Conservation (phyloP, 2,329 filamentous ascomycete genomes). For the Epichloe festucae region DNA sequence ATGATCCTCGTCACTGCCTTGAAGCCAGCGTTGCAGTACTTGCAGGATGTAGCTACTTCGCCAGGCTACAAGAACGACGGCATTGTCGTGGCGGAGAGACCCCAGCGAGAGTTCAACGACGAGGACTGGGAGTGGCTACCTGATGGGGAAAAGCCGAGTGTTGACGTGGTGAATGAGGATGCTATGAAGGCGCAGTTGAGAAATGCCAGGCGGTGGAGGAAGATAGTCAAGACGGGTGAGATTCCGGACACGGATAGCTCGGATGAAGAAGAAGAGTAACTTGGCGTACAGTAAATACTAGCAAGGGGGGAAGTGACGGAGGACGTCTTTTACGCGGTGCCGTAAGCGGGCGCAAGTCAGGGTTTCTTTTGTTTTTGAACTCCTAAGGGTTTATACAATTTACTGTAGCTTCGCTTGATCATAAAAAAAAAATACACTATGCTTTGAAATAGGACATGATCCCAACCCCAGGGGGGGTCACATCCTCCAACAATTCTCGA, state of each 20-base stretch:
- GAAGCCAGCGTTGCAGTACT: conserved; percentile 43
- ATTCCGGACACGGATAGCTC: conserved; percentile 1
- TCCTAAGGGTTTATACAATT: not conserved
- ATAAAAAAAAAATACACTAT: not conserved
- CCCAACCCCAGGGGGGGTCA: conserved; percentile 22
- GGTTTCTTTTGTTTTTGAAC: not conserved
- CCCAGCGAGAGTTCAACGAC: conserved; percentile 11
- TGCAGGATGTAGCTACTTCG: conserved; percentile 39
- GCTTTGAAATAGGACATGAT: conserved; percentile 27
- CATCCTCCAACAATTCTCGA: conserved; percentile 37
- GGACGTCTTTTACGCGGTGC: too few relatives aligned
- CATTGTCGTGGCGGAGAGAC: conserved; percentile 18
- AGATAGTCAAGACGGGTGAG: conserved; percentile 11
- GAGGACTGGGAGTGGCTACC: conserved; percentile 19
- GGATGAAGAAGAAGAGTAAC: not conserved
- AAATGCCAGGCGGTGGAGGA: conserved; percentile 14
- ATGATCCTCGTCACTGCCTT: conserved; percentile 46
- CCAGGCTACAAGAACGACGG: conserved; percentile 27
- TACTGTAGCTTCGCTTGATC: not conserved
- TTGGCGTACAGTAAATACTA: not conserved
- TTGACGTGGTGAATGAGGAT: conserved; percentile 11
- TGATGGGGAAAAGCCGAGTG: conserved; percentile 17
- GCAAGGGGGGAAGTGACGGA: not conserved
- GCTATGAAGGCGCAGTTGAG: conserved; percentile 13
- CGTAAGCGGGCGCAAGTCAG: too few relatives aligned